Evolutionary conservation across 106 monocot species (phyloP).

Genomic region (Dendrobium chrysotoxum): DNA sequence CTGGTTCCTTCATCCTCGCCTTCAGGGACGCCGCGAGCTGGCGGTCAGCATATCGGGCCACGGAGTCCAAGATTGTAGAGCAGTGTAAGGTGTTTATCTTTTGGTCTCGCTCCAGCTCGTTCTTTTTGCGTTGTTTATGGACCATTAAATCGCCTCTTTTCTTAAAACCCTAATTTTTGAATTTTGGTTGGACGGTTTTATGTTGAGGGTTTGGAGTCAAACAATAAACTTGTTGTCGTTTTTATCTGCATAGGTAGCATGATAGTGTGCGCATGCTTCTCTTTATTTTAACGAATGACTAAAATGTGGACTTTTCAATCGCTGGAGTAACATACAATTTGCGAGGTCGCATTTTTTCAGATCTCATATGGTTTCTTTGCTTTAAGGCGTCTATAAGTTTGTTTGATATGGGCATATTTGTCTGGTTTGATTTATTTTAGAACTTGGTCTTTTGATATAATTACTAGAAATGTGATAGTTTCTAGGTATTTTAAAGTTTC

Average conservation of each 20-base stretch:
- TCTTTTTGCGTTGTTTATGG: background rate
- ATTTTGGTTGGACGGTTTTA: background rate
- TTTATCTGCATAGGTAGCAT: background rate
- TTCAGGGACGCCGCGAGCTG: constrained; percentile 51
- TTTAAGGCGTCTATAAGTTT: background rate
- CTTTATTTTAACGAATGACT: background rate
- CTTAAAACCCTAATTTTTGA: background rate
- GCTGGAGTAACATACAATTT: background rate
- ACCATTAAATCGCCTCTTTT: background rate
- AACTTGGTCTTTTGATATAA: background rate
- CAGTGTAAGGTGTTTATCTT: constrained; percentile 61
- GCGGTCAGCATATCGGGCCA: constrained; percentile 43
- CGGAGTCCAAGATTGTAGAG: constrained; percentile 50
- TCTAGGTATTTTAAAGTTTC: background rate
- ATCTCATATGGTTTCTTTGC: background rate
- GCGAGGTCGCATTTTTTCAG: background rate
- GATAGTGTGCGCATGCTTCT: background rate
- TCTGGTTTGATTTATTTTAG: background rate
- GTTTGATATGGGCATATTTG: background rate
- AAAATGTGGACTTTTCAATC: too few species aligned
- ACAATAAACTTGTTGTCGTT: background rate
- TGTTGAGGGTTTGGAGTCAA: background rate
- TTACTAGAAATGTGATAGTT: background rate
- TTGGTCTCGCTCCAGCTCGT: background rate
- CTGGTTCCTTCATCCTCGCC: constrained; percentile 64